Evolutionary conservation across 2,329 filamentous ascomycete genomes (phyloP), one percentile per base, ranked within the genome.

Genomic region (Colletotrichum plurivorum): DNA sequence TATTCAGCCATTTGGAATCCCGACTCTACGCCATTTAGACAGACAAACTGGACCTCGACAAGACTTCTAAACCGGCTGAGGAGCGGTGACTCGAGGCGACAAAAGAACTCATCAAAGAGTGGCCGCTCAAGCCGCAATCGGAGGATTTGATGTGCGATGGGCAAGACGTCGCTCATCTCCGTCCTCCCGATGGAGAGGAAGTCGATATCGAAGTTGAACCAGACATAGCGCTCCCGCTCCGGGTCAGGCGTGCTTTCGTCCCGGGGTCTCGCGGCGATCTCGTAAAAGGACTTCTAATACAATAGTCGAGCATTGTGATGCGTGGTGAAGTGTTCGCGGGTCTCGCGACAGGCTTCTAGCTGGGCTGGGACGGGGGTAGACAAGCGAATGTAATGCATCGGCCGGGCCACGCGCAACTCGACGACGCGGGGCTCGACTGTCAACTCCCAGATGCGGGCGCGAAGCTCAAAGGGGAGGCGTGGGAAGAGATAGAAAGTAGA

Each of bases 141-240:
- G 57, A 18, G 25, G 4, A 62, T 10, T 1, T 48, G 18, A 1
- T 18, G 4, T 5, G 6, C 18, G 8, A 54, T 20, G n/a, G 49
- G n/a, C 6, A 3, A 4, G 5, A 67, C 41, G 2, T 55, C 27
- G 16, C 16, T 2, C 13, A 67, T n/a, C 18, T 62, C 10, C 8
- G 20, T 55, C 2, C 41, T 2, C 25, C 25, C 49, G n/a, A 67
- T 18, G 12, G 27, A 63, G 25, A 67, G 12, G 48, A 55, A 43
- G 45, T 55, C 63, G 12, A 7, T 7, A 1, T 55, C 57, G 8
- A 55, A 67, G 49, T 67, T 67, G 43, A 67, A 43, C 49, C 57
- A 67, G 27, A 63, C 27, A n/a, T 67, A 54, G 41, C 39, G 57
- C 49, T 67, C 8, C 15, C 0, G 48, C 41, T n/a, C 16, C 18